A percentile compares a stretch with the other conserved stretches of the same genome.
Evolutionary conservation across 768 basidiomycete species (phyloP).

Genomic region (Hydnomerulius pinastri): DNA sequence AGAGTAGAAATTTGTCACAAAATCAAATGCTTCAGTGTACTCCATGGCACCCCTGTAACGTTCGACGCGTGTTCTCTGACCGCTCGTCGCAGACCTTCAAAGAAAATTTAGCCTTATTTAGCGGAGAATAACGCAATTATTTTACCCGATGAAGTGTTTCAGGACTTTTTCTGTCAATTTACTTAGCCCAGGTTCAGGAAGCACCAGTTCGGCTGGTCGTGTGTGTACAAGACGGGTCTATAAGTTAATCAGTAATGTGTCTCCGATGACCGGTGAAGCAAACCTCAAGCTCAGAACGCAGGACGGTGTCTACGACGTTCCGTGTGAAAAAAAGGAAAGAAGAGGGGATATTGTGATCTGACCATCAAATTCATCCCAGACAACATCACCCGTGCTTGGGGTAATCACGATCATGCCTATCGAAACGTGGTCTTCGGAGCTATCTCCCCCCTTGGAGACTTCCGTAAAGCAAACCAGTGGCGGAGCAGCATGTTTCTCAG

Average conservation of each 20-base stretch:
- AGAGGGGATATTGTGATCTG: slow-evolving; percentile 4
- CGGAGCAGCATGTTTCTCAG: slow-evolving; percentile 57
- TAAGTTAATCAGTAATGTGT: slow-evolving; percentile 2
- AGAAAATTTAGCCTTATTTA: slow-evolving; percentile 4
- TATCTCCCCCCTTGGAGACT: slow-evolving; percentile 12
- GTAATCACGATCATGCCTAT: slow-evolving; percentile 80
- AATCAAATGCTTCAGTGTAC: slow-evolving; percentile 71
- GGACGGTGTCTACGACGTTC: slow-evolving; percentile 59
- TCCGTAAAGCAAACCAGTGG: slow-evolving; percentile 79
- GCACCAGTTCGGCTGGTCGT: slow-evolving; percentile 78
- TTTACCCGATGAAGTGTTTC: slow-evolving; percentile 66
- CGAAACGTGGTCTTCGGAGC: slow-evolving; percentile 35
- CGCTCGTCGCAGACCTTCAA: slow-evolving; percentile 39
- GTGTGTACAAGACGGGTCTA: slow-evolving; percentile 88
- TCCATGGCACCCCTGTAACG: slow-evolving; percentile 52
- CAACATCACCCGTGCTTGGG: slow-evolving; percentile 88
- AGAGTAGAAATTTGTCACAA: slow-evolving; percentile 66
- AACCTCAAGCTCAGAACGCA: slow-evolving; percentile 91
- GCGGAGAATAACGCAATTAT: slow-evolving; percentile 13
- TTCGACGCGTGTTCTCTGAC: slow-evolving; percentile 61
- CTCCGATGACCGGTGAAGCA: slow-evolving; percentile 6
- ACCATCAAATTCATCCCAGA: slow-evolving; percentile 93
- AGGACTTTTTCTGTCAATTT: slow-evolving; percentile 77
- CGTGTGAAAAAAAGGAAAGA: slow-evolving; percentile 6
- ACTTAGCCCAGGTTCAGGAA: slow-evolving; percentile 61